phyloP scores from a whole-genome alignment of 75 land plant species.

The Isoetes taiwanensis region DNA sequence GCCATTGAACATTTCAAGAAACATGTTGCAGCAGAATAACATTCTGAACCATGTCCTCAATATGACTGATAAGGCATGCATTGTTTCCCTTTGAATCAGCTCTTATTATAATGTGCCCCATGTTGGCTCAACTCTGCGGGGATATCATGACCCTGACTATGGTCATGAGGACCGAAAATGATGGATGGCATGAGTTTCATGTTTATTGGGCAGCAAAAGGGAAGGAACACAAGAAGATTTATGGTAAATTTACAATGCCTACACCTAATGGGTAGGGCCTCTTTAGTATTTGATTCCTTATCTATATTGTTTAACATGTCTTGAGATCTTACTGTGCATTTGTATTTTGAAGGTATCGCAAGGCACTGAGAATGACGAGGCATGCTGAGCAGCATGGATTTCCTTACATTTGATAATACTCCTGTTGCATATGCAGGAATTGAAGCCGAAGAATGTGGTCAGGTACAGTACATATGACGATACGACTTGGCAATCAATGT shows the following conservation, averaged over 20 bases:
- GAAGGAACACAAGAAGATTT: not conserved
- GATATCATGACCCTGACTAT: too few relatives aligned
- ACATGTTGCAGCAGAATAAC: too few relatives aligned
- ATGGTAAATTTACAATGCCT: constrained; percentile 1
- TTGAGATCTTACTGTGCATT: not conserved
- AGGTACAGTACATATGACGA: not conserved
- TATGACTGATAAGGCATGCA: too few relatives aligned
- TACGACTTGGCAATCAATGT: not conserved
- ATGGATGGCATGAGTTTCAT: constrained; percentile 9
- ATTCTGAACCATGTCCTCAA: too few relatives aligned
- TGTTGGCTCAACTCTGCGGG: too few relatives aligned
- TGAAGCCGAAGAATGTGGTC: constrained; percentile 4
- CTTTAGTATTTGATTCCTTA: too few relatives aligned
- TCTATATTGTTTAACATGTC: too few relatives aligned
- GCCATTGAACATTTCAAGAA: too few relatives aligned
- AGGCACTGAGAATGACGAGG: constrained; percentile 5
- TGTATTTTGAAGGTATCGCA: not conserved
- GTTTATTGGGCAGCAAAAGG: constrained; percentile 5
- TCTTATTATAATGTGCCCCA: too few relatives aligned
- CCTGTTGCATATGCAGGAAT: constrained; percentile 1
- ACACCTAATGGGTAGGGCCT: not conserved
- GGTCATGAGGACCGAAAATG: too few relatives aligned
- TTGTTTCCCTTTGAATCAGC: too few relatives aligned
- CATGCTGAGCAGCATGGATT: constrained; percentile 3
- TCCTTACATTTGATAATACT: constrained; percentile 4